phyloP scores from a whole-genome alignment of 208 protist species.

The Angomonas desouzai region DNA sequence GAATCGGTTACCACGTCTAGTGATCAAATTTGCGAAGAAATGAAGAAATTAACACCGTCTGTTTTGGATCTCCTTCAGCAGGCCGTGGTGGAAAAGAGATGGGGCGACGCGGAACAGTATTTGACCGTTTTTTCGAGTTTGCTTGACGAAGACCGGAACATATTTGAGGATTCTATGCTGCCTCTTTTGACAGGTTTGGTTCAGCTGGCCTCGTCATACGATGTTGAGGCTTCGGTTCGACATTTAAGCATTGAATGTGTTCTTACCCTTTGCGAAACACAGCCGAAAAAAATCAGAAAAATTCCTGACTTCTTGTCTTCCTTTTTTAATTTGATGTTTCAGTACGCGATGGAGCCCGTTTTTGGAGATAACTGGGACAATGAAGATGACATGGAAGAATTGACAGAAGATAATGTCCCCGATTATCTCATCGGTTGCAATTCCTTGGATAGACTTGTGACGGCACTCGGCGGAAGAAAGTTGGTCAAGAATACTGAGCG shows the following conservation, averaged over 20 bases:
- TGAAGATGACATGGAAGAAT: constrained; percentile 43
- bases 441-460: constrained; percentile 75
- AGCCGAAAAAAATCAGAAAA: constrained; percentile 73
- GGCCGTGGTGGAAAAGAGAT: constrained; percentile 19
- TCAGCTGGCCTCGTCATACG: constrained; percentile 55
- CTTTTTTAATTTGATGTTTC: constrained; percentile 83
- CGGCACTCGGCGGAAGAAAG: constrained; percentile 71
- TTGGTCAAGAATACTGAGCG: constrained; percentile 57
- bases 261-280: constrained; percentile 74
- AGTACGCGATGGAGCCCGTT: constrained; percentile 72
- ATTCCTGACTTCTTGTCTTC: constrained; percentile 70
- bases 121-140: constrained; percentile 53
- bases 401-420: constrained; percentile 51
- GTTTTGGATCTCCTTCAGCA: not conserved
- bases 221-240: constrained; percentile 43
- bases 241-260: constrained; percentile 82
- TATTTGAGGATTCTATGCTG: constrained; percentile 55
- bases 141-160: constrained; percentile 31
- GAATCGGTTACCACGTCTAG: constrained; percentile 57
- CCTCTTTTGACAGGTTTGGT: constrained; percentile 65
- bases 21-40: constrained; percentile 49
- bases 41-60: not conserved
- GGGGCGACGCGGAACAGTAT: constrained; percentile 53
- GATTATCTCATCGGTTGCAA: constrained; percentile 60
- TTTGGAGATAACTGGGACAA: constrained; percentile 67